Evolutionary conservation across 1,284 basidiomycete species (phyloP).

Genomic region (Neonothopanus nambi): DNA sequence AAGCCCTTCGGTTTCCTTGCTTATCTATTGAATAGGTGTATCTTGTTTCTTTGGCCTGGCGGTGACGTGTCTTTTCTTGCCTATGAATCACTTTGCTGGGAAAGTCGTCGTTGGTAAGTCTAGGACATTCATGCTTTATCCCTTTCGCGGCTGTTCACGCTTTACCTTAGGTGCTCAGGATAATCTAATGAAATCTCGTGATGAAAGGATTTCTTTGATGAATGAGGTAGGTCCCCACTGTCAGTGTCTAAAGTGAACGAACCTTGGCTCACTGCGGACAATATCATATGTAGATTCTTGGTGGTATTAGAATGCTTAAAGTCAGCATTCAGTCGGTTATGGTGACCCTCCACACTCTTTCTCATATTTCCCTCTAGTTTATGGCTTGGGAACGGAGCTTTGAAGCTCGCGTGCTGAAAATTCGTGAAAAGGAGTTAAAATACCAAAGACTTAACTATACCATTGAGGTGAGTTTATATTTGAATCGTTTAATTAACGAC

Average conservation of each 20-base stretch:
- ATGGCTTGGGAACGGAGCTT: slow-evolving; percentile 96
- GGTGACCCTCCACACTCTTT: not conserved
- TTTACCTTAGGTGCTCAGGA: slow-evolving; percentile 58
- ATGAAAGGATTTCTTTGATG: slow-evolving; percentile 89
- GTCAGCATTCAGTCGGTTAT: slow-evolving; percentile 29
- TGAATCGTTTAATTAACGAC: not conserved
- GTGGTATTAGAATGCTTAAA: slow-evolving; percentile 93
- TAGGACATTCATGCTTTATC: not conserved
- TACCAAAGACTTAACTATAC: slow-evolving; percentile 85
- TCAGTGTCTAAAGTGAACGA: too few species aligned
- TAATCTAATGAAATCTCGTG: slow-evolving; percentile 89
- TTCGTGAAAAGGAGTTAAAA: slow-evolving; percentile 79
- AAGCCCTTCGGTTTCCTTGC: not conserved
- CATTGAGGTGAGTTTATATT: slow-evolving; percentile 60
- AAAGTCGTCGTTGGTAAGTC: slow-evolving; percentile 76
- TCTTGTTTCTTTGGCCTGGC: slow-evolving; percentile 82
- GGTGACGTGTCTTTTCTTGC: slow-evolving; percentile 82
- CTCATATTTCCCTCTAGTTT: slow-evolving; percentile 49
- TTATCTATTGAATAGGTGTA: slow-evolving; percentile 37
- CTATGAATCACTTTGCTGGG: slow-evolving; percentile 85
- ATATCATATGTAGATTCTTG: slow-evolving; percentile 56
- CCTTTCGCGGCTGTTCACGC: not conserved
- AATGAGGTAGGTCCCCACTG: slow-evolving; percentile 81
- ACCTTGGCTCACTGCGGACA: not conserved
- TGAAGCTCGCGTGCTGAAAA: slow-evolving; percentile 71